Evolutionary conservation across 768 basidiomycete species (phyloP), one percentile per base, ranked within the genome.

Genomic region (Tremella yokohamensis): DNA sequence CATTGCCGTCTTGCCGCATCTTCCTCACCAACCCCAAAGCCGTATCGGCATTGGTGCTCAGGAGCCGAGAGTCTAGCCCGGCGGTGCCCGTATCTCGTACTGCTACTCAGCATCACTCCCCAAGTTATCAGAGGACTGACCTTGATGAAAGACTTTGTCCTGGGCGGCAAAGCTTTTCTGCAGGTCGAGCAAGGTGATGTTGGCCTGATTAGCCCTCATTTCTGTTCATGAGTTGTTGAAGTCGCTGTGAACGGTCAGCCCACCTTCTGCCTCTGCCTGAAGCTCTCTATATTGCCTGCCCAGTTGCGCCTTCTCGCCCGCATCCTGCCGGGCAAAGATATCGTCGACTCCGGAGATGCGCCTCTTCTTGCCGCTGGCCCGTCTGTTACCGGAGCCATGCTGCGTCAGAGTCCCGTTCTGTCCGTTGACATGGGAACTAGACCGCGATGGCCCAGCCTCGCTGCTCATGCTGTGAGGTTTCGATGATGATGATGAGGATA

Each of bases 21-120:
- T 85, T 85, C 26, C 89, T 87, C n/a, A 92, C 92, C 72, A 93
- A 87, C 65, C 86, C 85, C 1, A 89, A 86, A 44, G 87, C 84
- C 66, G 90, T 83, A 59, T 84, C 86, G 2, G 89, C 86, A 11
- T 87, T 84, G 71, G 84, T 83, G 1, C 88, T 77, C 24, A 98
- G 83, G 20, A 93, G 82, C 40, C 83, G 81, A 0, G 94, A 91
- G 75, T 98, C 96, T 11, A 97, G 82, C 0, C 89, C 86, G 2
- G 94, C 93, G 69, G 96, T 90, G 52, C 87, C 85, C 0, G 91
- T 87, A 18, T 85, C 86, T 72, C 84, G 84, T 18, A 69, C 70
- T 66, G 42, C 11, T 26, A 26, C 8, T 25, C 42, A 58, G 16
- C 48, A 11, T 50, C 49, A 50, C 19, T 29, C 7, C 45, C 16